Percentiles rank a stretch among this genome's conserved stretches.
phyloP scores from a whole-genome alignment of 257 asterid genomes.

The Solanum corneliomulleri region DNA sequence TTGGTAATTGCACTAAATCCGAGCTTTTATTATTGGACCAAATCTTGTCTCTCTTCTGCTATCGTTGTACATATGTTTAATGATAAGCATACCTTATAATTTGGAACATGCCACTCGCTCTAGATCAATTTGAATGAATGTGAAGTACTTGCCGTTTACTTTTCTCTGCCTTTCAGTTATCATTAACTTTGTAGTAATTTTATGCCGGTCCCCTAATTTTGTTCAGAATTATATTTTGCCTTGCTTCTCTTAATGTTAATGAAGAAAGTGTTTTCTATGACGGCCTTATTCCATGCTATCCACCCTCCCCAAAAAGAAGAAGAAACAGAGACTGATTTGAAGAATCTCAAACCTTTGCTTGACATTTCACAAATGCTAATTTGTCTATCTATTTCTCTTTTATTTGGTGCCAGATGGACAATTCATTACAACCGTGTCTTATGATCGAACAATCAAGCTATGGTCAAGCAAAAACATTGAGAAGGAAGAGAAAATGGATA shows the following conservation, averaged over 20 bases:
- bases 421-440: conserved; percentile 65
- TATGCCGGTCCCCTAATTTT: neutral
- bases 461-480: conserved; percentile 61
- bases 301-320: neutral
- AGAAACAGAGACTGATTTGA: neutral
- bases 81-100: neutral
- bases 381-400: neutral
- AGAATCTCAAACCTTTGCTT: neutral
- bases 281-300: neutral
- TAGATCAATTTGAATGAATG: neutral
- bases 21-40: neutral
- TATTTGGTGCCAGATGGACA: conserved; percentile 61
- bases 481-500: conserved; percentile 63
- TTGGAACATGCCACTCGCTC: neutral
- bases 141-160: neutral
- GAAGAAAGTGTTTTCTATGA: neutral
- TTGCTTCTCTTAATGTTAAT: neutral
- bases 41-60: neutral
- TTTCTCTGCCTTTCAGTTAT: neutral
- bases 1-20: neutral
- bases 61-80: neutral
- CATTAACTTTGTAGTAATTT: neutral
- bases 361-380: neutral
- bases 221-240: neutral
- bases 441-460: conserved; percentile 83